Conservation (phyloP, 495 filamentous ascomycete genomes). For the Penicillium verhagenii region DNA sequence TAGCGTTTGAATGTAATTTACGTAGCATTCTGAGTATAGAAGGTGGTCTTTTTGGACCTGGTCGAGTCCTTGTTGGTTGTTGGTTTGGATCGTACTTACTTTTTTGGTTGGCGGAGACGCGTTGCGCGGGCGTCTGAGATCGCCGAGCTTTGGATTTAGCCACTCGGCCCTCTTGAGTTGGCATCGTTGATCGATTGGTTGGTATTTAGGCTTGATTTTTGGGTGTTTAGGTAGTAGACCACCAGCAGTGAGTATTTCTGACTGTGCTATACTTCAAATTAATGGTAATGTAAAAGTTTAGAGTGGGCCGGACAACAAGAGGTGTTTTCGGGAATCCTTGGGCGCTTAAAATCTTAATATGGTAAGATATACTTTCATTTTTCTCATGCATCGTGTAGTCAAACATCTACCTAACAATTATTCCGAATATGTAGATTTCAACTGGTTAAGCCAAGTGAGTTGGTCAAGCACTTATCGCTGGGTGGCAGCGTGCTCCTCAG, state of each 20-base stretch:
- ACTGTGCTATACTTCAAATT: background rate
- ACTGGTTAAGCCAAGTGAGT: too few species aligned
- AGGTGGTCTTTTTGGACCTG: too few species aligned
- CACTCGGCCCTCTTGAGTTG: conserved; percentile 25
- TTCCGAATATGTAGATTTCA: too few species aligned
- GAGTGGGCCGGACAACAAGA: background rate
- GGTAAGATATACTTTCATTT: background rate
- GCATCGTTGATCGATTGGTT: conserved; percentile 9
- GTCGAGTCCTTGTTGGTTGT: background rate
- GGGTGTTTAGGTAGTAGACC: too few species aligned
- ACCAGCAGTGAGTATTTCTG: background rate
- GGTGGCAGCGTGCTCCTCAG: conserved; percentile 43
- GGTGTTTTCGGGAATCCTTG: background rate
- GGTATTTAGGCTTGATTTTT: background rate
- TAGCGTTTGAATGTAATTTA: background rate
- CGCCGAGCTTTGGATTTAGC: conserved; percentile 17
- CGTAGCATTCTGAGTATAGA: background rate
- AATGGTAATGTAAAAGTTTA: background rate
- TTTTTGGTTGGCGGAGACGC: conserved; percentile 14
- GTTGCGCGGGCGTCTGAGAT: conserved; percentile 7
- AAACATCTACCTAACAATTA: too few species aligned
- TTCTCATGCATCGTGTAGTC: too few species aligned
- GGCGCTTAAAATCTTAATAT: background rate
- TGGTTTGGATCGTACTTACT: conserved; percentile 10
- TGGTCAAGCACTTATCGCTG: conserved; percentile 20